Evolutionary conservation across 2,329 filamentous ascomycete species (phyloP), one percentile per base, ranked within the genome.

Genomic region (Hirsutella rhossiliensis): DNA sequence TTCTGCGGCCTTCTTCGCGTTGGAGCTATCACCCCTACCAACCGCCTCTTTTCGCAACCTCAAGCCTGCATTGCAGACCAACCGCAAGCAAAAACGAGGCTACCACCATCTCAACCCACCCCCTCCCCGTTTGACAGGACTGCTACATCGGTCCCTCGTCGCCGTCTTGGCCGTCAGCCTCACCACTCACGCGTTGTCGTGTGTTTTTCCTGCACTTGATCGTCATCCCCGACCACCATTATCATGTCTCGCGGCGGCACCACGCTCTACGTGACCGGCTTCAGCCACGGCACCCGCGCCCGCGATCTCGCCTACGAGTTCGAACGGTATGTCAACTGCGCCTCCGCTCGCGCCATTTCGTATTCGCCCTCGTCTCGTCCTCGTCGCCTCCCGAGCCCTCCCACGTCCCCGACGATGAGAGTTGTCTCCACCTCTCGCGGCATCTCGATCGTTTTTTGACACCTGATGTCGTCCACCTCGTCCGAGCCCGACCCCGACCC

Each of bases 251-350:
- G 88, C 64, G 81, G 85, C 66, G 84, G 87, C 57, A 94, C 86
- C 49, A 97, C 90, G 46, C 86, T 97, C 56, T 97, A 97, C 75
- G 90, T 97, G 68, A 95, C 89, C 62, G 92, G 92, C 78, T 98
- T 98, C 70, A 94, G 90, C 78, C 88, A 95, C 71, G 88, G 90
- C 68, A 96, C 90, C 67, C 87, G 92, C 75, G 88, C 92, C 67
- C 87, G 92, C 80, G 89, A 98, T 76, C 86, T 97, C 67, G 88
- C 90, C 75, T 96, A 94, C 85, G 90, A 97, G 78, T 97, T 97
- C 85, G 90, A 97, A 89, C 88, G 90, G 87, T 96, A 95, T 80
- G 89, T 94, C 76, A 75, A 67, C 72, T 69, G 71, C 62, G 63
- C 52, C 55, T 56, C 56, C 61, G 61, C 54, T 57, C 56, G 56